Base-by-base conservation (phyloP, 2,329 filamentous ascomycete genomes). In the Microthyrium microscopicum region DNA sequence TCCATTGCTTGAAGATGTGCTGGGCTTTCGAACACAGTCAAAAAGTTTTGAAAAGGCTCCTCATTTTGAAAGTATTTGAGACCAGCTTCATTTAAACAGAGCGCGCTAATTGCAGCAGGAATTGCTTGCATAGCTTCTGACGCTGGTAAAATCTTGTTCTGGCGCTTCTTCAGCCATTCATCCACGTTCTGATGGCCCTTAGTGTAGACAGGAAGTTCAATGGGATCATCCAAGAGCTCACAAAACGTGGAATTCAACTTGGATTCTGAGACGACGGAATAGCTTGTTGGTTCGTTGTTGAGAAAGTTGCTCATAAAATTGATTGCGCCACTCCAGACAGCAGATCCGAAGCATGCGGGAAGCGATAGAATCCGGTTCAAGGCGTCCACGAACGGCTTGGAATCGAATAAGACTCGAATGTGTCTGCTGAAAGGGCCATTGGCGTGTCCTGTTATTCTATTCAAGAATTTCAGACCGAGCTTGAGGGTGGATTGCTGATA, bases 281-380 rank as follows among this genome's bases (percentile, higher is more conserved):
- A 98, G 53, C 89, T 98, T 1, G 89, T 98, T 0, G 89, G 89
- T 48, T 98, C 89, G 49, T 95, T 94, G 56, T 99, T 91, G 46
- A 99, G 92, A 54, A 98, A 98, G 45, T 83, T 87, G 49, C 82
- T 89, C 32, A 98, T 62, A 36, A 94, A 87, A 35, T 77, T 85
- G 40, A 93, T 82, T 5, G 84, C 79, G 51, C 85, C 85, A 31
- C 84, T 93, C 89, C 89, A 99, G 4, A 95, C 83, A 38, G 89
- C 77, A 2, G 87, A 89, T 9, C 89, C 89, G 50, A 85, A 99
- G 24, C 75, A 64, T 33, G 64, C 64, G 24, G 80, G 76, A 46
- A 92, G 78, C 41, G 77, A 73, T 41, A 94, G 78, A 29, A 98
- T 81, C 24, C 74, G 67, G 34, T 81, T 75, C 32, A 99, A 65